Conservation (phyloP, 148 eudicot species). For the Rhododendron kiyosumense region DNA sequence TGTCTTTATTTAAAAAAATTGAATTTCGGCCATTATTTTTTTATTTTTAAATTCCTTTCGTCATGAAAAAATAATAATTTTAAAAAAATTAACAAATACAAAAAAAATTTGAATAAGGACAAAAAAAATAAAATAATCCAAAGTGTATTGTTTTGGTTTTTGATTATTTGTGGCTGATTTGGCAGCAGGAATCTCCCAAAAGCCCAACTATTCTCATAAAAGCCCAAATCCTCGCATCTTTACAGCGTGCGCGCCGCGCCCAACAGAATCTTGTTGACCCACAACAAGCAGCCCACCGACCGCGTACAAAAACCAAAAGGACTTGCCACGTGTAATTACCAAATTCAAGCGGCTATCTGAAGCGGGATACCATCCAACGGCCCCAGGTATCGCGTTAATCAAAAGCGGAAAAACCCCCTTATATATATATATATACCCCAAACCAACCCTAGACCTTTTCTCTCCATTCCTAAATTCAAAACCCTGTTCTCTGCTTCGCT, state of each 20-base stretch:
- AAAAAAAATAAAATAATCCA: no score
- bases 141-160: no score
- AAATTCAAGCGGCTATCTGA: slow-evolving; percentile 1
- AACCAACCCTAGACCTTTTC: neutral
- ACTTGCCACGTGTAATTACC: neutral
- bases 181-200: neutral
- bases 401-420: neutral
- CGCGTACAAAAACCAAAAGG: neutral
- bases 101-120: no score
- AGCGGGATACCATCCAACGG: slow-evolving; percentile 5
- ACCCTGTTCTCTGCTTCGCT: neutral
- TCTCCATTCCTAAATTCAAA: neutral
- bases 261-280: neutral
- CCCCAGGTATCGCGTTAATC: neutral
- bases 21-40: no score
- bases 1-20: no score
- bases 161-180: neutral
- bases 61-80: no score
- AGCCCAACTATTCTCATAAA: neutral
- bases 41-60: no score
- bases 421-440: neutral
- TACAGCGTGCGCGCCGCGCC: neutral
- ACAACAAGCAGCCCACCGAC: neutral
- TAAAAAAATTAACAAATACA: no score
- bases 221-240: slow-evolving; percentile 1